phyloP scores from a whole-genome alignment of 208 protist species.

The Leishmania aethiopica region DNA sequence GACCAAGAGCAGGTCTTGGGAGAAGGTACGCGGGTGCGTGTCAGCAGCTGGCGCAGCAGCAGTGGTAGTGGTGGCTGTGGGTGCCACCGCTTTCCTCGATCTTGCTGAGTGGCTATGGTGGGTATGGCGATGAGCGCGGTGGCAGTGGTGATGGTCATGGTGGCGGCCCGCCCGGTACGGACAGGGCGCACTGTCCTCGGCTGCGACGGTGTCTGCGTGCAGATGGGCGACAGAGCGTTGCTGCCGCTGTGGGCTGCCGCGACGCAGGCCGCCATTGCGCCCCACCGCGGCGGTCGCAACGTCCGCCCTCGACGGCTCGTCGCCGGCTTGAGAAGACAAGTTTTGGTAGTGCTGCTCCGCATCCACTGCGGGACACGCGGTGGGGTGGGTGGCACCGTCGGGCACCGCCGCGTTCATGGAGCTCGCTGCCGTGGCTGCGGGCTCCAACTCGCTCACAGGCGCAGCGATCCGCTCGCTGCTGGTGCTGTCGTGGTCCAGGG shows the following conservation, averaged over 20 bases:
- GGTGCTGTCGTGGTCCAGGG: not conserved
- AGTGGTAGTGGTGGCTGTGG: not conserved
- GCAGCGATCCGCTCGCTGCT: not conserved
- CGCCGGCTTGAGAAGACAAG: slow-evolving; percentile 38
- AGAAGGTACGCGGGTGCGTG: not conserved
- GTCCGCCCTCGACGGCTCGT: not conserved
- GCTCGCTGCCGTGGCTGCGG: not conserved
- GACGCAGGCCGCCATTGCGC: not conserved
- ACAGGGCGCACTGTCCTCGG: not conserved
- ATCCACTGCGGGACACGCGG: slow-evolving; percentile 17
- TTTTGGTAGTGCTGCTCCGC: slow-evolving; percentile 47
- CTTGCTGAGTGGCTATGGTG: not conserved
- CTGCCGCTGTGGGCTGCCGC: not conserved
- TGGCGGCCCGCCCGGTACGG: not conserved
- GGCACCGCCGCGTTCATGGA: slow-evolving; percentile 38
- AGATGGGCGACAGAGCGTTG: not conserved
- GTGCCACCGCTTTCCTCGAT: not conserved
- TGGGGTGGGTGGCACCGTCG: slow-evolving; percentile 33
- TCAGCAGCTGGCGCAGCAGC: not conserved
- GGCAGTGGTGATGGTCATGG: not conserved
- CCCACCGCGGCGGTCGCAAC: not conserved
- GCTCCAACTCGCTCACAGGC: not conserved
- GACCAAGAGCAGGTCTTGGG: not conserved
- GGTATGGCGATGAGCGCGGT: not conserved
- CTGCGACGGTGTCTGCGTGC: not conserved